Evolutionary conservation across 1,139 yeast species (phyloP), one percentile per base, ranked within the genome.

Genomic region (Sugiyamaella sp.): DNA sequence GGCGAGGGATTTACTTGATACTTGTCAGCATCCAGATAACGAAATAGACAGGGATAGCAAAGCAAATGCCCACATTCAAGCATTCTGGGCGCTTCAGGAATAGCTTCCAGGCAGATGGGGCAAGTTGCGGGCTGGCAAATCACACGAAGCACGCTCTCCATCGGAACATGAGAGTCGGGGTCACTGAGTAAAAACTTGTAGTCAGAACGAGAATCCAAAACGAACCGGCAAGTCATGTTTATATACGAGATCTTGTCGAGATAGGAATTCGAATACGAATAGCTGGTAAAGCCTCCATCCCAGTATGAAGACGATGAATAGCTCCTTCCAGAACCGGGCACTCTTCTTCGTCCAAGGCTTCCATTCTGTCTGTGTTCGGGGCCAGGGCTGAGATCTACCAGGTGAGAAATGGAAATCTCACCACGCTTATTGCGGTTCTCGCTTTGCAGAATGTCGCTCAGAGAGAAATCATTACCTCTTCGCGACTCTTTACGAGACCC

Each of bases 71-170:
- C 99, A 73, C 99, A 95, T 16, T 84, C 80, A 29, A 90, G 82
- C 98, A 95, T 95, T 53, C 98, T 75, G 1, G 99, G 98, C 0
- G 98, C 97, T 37, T 87, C 80, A 8, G 93, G 87, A 19, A 84
- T 85, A 52, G 88, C 95, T 29, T 86, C 80, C 16, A 93, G 75
- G 68, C 99, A 95, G 35, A 95, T 93, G 0, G 99, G 98, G 67
- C 99, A 95, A 24, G 78, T 81, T 53, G 85, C 81, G 12, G 90
- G 88, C 59, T 78, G 80, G 10, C 95, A 87, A 0, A 82, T 85
- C 2, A 93, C 89, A 51, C 97, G 76, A 38, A 86, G 72, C 3
- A 93, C 84, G 45, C 80, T 77, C 2, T 76, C 75, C 60, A 80
- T 77, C 6, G 85, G 81, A 2, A 93, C 75, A 0, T 89, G 86